phyloP scores from a whole-genome alignment of 2,329 filamentous ascomycete genomes.

The Fusarium tanahbumbuense region DNA sequence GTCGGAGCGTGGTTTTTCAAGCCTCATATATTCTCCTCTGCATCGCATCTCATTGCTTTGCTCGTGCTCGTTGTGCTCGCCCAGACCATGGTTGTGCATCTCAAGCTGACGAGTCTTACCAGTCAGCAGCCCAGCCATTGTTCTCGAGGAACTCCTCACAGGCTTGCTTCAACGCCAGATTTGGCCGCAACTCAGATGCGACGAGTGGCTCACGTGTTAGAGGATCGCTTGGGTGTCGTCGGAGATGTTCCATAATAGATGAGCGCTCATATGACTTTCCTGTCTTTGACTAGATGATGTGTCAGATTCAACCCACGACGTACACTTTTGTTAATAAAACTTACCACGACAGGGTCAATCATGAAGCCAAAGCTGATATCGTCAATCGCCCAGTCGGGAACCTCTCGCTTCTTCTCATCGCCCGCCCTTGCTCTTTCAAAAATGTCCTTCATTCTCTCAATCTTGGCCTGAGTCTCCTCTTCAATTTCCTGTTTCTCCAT shows the following conservation, averaged over 20 bases:
- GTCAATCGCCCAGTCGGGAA: slow-evolving; percentile 82
- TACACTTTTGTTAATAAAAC: slow-evolving; percentile 34
- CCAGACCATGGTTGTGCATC: too few relatives aligned
- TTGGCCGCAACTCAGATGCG: slow-evolving; percentile 79
- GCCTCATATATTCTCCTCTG: neutral
- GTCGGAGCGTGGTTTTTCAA: neutral
- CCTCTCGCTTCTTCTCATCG: slow-evolving; percentile 63
- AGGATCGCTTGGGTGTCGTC: slow-evolving; percentile 80
- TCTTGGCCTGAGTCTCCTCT: slow-evolving; percentile 62
- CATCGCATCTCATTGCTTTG: neutral
- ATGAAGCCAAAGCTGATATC: slow-evolving; percentile 80
- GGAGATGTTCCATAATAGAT: slow-evolving; percentile 87
- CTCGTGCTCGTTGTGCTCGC: neutral
- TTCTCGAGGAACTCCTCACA: slow-evolving; percentile 86
- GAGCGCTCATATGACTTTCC: slow-evolving; percentile 92
- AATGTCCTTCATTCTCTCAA: slow-evolving; percentile 56
- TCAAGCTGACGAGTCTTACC: slow-evolving; percentile 60
- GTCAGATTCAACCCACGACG: slow-evolving; percentile 15
- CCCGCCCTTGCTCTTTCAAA: slow-evolving; percentile 64
- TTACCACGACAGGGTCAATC: slow-evolving; percentile 73
- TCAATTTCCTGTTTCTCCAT: slow-evolving; percentile 61
- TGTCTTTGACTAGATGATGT: slow-evolving; percentile 72
- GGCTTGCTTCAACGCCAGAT: slow-evolving; percentile 82
- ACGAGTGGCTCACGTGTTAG: slow-evolving; percentile 81
- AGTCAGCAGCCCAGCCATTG: slow-evolving; percentile 95